Evolutionary conservation across 148 eudicot species (phyloP).

Genomic region (Amaranthus cruentus): DNA sequence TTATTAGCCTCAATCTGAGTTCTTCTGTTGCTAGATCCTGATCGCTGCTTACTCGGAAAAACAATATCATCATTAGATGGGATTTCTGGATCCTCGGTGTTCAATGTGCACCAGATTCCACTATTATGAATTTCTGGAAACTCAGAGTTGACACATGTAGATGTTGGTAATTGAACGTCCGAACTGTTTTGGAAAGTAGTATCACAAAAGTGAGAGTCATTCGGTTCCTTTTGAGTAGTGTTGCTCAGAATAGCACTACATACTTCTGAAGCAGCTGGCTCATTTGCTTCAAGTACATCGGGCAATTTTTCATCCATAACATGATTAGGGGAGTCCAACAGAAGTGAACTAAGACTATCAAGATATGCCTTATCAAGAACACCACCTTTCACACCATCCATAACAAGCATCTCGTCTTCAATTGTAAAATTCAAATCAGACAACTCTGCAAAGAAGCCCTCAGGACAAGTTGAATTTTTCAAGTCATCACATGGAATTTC

Average conservation of each 20-base stretch:
- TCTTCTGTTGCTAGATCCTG: conserved; percentile 25
- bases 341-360: conserved; percentile 35
- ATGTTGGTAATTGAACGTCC: conserved; percentile 29
- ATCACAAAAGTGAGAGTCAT: conserved; percentile 17
- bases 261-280: conserved; percentile 24
- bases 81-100: conserved; percentile 72
- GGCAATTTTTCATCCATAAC: conserved; percentile 29
- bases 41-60: conserved; percentile 40
- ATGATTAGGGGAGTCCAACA: conserved; percentile 44
- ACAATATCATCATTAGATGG: conserved; percentile 76
- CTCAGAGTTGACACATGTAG: conserved; percentile 28
- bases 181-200: conserved; percentile 13
- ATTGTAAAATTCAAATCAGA: conserved; percentile 31
- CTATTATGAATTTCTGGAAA: conserved; percentile 39
- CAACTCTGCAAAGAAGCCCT: conserved; percentile 31
- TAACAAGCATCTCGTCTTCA: conserved; percentile 37
- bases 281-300: conserved; percentile 30
- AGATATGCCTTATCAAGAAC: conserved; percentile 28
- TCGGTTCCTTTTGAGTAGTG: conserved; percentile 27
- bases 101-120: conserved; percentile 52
- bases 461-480: conserved; percentile 23
- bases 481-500: conserved; percentile 27
- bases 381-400: conserved; percentile 48
- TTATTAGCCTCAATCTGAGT: conserved; percentile 28
- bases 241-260: conserved; percentile 20